Base-by-base conservation (phyloP, 1,139 yeast genomes). In the Blastobotrys apis region DNA sequence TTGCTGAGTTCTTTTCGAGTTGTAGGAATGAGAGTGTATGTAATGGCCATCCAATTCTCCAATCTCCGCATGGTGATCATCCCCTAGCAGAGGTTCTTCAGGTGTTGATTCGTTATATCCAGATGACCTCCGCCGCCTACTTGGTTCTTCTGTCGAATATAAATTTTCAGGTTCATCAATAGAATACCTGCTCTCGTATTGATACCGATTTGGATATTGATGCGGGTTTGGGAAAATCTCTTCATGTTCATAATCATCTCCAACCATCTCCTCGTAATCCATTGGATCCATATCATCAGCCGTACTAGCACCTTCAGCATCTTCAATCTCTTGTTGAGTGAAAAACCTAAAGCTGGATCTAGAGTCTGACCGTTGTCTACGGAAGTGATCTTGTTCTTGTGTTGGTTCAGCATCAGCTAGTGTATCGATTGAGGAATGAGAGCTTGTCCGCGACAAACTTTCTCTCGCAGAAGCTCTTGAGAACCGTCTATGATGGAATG, bases 241-340 rank as follows among this genome's bases (percentile, higher is more conserved):
- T 16, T 54, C 63, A 37, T 70, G 52, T 34, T 53, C 53, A 29
- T 46, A 46, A 21, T 53, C 55, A 27, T 46, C 51, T 41, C 46
- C 57, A 55, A 60, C 42, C 54, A 72, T 1, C 70, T 72, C 53
- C 35, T 77, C 75, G 48, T 58, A 58, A 33, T 60, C 66, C 5
- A 62, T 58, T n/a, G 66, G 65, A 41, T 72, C 77, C 20, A 74
- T 65, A 47, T 73, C 73, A 45, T 84, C 88, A 1, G 94, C 85
- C 1, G 94, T 84, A 1, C 94, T 78, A 2, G 72, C 69, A 39
- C 97, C 97, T 44, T 84, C 94, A 1, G 97, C 97, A 48, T 73
- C 71, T 57, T 84, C 90, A 39, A 92, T 80, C 56, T 87, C 94
- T 48, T 84, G 87, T 6, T 83, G 72, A 6, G 92, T 78, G 64